Evolutionary conservation across 2,329 filamentous ascomycete genomes (phyloP).

Genomic region (Juglanconis juglandina): DNA sequence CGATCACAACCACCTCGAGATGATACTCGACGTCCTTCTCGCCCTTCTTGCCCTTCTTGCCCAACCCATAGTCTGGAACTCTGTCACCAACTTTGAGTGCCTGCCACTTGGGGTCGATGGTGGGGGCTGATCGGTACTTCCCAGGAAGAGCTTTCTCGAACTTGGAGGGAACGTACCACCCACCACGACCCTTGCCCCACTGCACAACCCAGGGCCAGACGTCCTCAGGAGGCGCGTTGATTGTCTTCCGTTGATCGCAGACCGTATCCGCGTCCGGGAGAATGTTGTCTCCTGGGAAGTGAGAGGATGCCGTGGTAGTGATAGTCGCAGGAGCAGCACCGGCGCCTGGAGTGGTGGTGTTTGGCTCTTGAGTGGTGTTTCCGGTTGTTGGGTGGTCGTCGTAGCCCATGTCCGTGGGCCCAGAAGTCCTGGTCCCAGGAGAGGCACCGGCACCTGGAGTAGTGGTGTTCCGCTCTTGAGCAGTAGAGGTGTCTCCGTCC

Average conservation of each 20-base stretch:
- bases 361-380: no score
- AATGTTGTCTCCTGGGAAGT: conserved; percentile 2
- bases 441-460: not conserved
- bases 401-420: no score
- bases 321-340: not conserved
- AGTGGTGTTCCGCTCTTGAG: not conserved
- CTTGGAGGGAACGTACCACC: conserved; percentile 10
- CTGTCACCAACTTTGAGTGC: conserved; percentile 7
- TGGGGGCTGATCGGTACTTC: conserved; percentile 1
- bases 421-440: no score
- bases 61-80: conserved; percentile 7
- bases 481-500: not conserved
- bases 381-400: no score
- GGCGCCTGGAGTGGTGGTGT: not conserved
- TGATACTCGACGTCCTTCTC: not conserved
- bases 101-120: conserved; percentile 9
- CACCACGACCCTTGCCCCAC: conserved; percentile 11
- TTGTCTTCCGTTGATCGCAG: not conserved
- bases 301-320: not conserved
- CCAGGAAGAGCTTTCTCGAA: conserved; percentile 8
- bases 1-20: conserved; percentile 7
- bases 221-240: conserved; percentile 6
- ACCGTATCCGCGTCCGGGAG: conserved; percentile 9
- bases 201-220: conserved; percentile 11
- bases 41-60: not conserved